A percentile compares a stretch with the other conserved stretches of the same genome.
phyloP scores from a whole-genome alignment of 768 basidiomycete species.

The Russula foetens region DNA sequence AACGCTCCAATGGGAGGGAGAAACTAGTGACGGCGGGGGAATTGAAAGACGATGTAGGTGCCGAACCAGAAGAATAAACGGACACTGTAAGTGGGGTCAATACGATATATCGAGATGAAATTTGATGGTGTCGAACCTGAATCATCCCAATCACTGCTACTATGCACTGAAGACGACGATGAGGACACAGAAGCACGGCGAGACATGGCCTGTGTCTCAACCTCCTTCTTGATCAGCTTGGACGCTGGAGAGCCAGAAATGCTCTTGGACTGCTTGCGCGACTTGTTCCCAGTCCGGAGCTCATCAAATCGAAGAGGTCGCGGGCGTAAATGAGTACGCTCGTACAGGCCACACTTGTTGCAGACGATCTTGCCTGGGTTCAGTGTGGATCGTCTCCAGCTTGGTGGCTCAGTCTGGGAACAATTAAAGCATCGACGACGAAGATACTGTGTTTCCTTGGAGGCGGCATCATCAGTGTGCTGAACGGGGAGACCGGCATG shows the following conservation, averaged over 20 bases:
- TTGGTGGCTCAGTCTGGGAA: constrained; percentile 85
- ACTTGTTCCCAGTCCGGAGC: constrained; percentile 79
- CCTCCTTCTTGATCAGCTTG: constrained; percentile 55
- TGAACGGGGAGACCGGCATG: constrained; percentile 58
- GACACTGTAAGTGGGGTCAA: constrained; percentile 26
- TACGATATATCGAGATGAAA: constrained; percentile 10
- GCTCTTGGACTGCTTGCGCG: constrained; percentile 46
- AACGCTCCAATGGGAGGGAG: constrained; percentile 46
- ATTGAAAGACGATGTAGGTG: constrained; percentile 55
- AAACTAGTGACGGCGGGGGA: constrained; percentile 54
- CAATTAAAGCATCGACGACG: constrained; percentile 86
- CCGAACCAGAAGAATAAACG: constrained; percentile 44
- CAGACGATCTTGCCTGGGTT: constrained; percentile 91
- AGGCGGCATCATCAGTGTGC: constrained; percentile 85
- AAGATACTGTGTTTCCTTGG: constrained; percentile 86
- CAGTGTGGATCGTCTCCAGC: constrained; percentile 81
- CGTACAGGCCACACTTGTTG: constrained; percentile 90
- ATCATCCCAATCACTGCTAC: constrained; percentile 78
- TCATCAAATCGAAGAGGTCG: constrained; percentile 84
- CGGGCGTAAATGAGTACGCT: constrained; percentile 79
- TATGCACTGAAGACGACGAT: constrained; percentile 44
- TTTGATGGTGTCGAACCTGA: constrained; percentile 39
- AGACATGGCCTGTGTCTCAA: constrained; percentile 28
- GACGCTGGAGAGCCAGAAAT: constrained; percentile 29
- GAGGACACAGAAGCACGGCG: constrained; percentile 61